phyloP scores from a whole-genome alignment of 345 rosid genomes.

The Arabidopsis thaliana region DNA sequence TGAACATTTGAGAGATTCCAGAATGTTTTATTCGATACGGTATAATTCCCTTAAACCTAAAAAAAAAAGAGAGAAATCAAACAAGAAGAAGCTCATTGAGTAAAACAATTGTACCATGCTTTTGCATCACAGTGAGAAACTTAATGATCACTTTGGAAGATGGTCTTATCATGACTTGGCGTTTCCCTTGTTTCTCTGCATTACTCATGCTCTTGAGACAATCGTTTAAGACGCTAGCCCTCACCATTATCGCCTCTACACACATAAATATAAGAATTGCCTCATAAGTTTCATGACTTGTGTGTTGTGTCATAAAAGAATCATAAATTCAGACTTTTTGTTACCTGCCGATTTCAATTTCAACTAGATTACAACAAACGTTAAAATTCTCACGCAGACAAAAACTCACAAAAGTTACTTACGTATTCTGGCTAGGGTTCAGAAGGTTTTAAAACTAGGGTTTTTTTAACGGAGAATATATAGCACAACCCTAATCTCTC shows the following conservation, averaged over 20 bases:
- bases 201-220: constrained; percentile 46
- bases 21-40: too few species aligned
- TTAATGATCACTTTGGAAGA: constrained; percentile 52
- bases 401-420: neutral
- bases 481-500: constrained; percentile 1
- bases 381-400: neutral
- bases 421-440: neutral
- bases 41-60: too few species aligned
- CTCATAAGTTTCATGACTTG: neutral
- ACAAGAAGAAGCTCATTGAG: neutral
- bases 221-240: constrained; percentile 47
- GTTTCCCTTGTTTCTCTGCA: constrained; percentile 50
- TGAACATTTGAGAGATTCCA: too few species aligned
- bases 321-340: neutral
- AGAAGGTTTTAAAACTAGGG: neutral
- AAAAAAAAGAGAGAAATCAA: too few species aligned
- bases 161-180: constrained; percentile 52
- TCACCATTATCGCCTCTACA: constrained; percentile 40
- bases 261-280: neutral
- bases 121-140: constrained; percentile 55
- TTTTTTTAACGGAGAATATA: neutral
- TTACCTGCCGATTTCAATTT: neutral
- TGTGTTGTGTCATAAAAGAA: neutral
- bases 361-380: neutral
- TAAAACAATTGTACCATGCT: constrained; percentile 37